Percentiles rank a stretch among this genome's conserved stretches.
phyloP scores from a whole-genome alignment of 495 filamentous ascomycete species.

The Astrothelium subdiscretum region DNA sequence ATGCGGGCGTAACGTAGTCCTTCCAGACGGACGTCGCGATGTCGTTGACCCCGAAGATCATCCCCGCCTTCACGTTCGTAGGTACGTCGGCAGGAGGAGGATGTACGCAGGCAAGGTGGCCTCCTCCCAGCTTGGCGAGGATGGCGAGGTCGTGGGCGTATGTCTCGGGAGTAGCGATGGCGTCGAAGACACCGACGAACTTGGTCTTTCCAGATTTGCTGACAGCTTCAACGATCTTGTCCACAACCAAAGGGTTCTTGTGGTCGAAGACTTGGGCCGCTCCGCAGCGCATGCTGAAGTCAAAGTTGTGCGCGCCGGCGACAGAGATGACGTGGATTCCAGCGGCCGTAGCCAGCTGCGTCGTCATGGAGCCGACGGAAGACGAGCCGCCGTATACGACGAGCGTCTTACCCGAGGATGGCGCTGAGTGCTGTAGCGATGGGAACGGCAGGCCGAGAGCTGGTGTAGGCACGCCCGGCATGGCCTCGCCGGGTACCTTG shows the following conservation, averaged over 20 bases:
- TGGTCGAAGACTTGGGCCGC: conserved; percentile 27
- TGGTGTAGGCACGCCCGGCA: conserved; percentile 25
- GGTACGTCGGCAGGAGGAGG: conserved; percentile 26
- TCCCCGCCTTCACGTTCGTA: conserved; percentile 25
- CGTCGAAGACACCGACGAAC: conserved; percentile 34
- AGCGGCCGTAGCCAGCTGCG: conserved; percentile 20
- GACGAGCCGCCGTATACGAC: conserved; percentile 19
- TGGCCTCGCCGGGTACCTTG: conserved; percentile 16
- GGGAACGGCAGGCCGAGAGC: conserved; percentile 28
- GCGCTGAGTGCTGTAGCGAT: conserved; percentile 14
- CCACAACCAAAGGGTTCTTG: conserved; percentile 22
- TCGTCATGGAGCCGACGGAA: conserved; percentile 16
- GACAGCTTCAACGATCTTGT: conserved; percentile 27
- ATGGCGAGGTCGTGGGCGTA: conserved; percentile 27
- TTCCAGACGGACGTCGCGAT: conserved; percentile 31
- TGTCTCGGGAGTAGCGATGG: conserved; percentile 27
- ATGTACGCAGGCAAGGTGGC: conserved; percentile 27
- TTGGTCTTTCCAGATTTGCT: conserved; percentile 10
- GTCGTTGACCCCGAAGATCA: conserved; percentile 30
- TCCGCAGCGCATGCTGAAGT: conserved; percentile 21
- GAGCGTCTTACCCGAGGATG: conserved; percentile 12
- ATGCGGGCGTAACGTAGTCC: conserved; percentile 30
- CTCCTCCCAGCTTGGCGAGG: conserved; percentile 27
- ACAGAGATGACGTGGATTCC: conserved; percentile 23
- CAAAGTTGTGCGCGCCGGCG: conserved; percentile 22